Conservation (phyloP, 2,329 filamentous ascomycete genomes). For the Microascus cirrosus region DNA sequence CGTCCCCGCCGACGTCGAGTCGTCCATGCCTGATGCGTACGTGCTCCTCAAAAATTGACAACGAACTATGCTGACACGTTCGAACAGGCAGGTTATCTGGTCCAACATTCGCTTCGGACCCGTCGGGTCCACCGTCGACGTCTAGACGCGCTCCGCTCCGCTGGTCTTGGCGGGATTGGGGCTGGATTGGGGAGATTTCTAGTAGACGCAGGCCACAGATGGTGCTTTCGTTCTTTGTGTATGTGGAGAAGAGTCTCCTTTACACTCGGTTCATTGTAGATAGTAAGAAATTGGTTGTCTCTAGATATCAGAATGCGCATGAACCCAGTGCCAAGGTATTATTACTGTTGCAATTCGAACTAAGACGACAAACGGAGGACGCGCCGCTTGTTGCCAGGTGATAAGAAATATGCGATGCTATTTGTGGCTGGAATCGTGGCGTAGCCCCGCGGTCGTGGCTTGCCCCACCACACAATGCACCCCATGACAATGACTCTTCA, state of each 20-base stretch:
- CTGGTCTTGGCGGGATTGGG: neutral
- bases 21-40: conserved; percentile 13
- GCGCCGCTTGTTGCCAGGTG: neutral
- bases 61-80: neutral
- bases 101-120: conserved; percentile 38
- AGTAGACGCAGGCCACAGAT: neutral
- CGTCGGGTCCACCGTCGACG: conserved; percentile 26
- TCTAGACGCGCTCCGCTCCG: neutral
- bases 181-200: neutral
- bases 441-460: neutral
- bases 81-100: conserved; percentile 25
- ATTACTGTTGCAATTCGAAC: neutral
- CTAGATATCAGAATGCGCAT: neutral
- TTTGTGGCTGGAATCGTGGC: neutral
- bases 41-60: neutral
- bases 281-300: neutral
- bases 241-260: neutral
- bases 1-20: conserved; percentile 12
- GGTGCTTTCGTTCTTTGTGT: neutral
- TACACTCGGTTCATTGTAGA: neutral
- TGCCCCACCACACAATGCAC: neutral
- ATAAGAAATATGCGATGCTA: neutral
- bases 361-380: neutral
- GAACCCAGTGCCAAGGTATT: neutral
- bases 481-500: neutral